Percentiles rank a stretch among this genome's conserved stretches.
Evolutionary conservation across 2,329 filamentous ascomycete species (phyloP).

Genomic region (Camptophora hylomeconis): DNA sequence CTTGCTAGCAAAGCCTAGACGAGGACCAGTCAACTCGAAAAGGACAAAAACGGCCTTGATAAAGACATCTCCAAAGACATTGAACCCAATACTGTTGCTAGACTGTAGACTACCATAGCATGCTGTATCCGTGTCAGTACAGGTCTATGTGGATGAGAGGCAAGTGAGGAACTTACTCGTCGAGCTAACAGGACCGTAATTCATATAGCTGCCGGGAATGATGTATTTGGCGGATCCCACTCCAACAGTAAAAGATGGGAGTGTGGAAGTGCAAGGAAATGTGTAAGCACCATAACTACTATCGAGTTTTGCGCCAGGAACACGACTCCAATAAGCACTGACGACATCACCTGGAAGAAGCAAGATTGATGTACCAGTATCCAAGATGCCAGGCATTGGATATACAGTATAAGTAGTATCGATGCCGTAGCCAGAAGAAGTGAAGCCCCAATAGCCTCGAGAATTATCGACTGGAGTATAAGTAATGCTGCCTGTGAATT

Average conservation of each 20-base stretch:
- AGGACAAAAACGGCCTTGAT: constrained; percentile 65
- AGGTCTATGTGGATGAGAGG: no score
- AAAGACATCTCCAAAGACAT: constrained; percentile 66
- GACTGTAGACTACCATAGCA: constrained; percentile 71
- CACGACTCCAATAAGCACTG: constrained; percentile 45
- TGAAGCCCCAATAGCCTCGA: constrained; percentile 56
- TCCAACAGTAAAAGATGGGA: no score
- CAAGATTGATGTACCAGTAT: constrained; percentile 58
- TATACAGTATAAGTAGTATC: constrained; percentile 36
- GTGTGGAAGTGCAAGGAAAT: constrained; percentile 38
- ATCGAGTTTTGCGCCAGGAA: constrained; percentile 32
- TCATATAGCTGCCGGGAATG: constrained; percentile 43
- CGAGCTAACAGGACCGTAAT: constrained; percentile 21
- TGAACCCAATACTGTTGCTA: constrained; percentile 40
- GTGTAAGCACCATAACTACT: constrained; percentile 11
- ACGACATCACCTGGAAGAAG: constrained; percentile 44
- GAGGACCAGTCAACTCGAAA: no score
- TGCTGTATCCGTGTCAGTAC: no score
- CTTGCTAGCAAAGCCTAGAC: no score
- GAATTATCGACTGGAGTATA: constrained; percentile 51
- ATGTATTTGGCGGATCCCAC: no score
- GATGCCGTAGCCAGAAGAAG: constrained; percentile 43
- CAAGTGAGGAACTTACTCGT: constrained; percentile 14
- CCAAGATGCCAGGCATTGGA: constrained; percentile 43
- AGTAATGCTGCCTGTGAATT: constrained; percentile 58